A percentile compares a stretch with the other conserved stretches of the same genome.
Evolutionary conservation across 768 basidiomycete genomes (phyloP).

Genomic region (Amanita inopinata): DNA sequence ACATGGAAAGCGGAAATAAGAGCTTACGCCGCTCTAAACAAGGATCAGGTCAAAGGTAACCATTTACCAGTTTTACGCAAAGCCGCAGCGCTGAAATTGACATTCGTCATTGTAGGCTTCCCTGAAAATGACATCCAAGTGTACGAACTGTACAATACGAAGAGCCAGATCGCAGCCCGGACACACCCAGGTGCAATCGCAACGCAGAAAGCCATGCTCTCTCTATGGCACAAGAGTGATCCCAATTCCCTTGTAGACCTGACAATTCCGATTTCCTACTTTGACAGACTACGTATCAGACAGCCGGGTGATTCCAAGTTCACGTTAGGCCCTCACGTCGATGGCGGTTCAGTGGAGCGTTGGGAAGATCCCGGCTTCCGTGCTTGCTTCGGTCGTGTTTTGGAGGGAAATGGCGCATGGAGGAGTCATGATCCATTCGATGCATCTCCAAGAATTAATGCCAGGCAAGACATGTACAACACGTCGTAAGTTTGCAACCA

Average conservation of each 20-base stretch:
- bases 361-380: conserved; percentile 42
- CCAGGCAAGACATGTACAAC: conserved; percentile 53
- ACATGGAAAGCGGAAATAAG: conserved; percentile 46
- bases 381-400: conserved; percentile 31
- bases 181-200: conserved; percentile 49
- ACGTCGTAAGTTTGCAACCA: conserved; percentile 39
- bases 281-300: conserved; percentile 66
- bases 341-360: conserved; percentile 43
- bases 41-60: conserved; percentile 38
- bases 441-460: conserved; percentile 34
- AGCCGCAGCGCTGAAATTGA: neutral
- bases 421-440: conserved; percentile 41
- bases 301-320: conserved; percentile 62
- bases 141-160: conserved; percentile 66
- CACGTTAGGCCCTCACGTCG: conserved; percentile 52
- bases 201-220: conserved; percentile 48
- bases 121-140: conserved; percentile 61
- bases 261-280: conserved; percentile 59
- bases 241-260: conserved; percentile 34
- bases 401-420: conserved; percentile 36
- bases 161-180: conserved; percentile 54
- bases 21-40: conserved; percentile 44
- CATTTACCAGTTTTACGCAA: neutral
- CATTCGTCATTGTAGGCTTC: conserved; percentile 34
- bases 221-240: conserved; percentile 48